Evolutionary conservation across 257 asterid species (phyloP), one percentile per base, ranked within the genome.

Genomic region (Phtheirospermum japonicum): DNA sequence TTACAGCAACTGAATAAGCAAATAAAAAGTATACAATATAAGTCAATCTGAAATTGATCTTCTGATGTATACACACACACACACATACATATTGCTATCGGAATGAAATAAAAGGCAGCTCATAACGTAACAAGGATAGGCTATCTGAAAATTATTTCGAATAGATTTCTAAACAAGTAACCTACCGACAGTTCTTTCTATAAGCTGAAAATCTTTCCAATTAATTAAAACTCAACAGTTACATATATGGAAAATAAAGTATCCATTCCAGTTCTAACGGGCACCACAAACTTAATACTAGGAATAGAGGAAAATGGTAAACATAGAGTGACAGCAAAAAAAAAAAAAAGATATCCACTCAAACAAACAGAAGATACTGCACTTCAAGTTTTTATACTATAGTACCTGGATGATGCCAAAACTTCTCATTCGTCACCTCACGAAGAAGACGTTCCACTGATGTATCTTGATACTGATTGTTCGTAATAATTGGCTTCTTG

Each of bases 391-490:
- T 23, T 57, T 65, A 63, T 42, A 32, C 46, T 37, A 48, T 7
- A 26, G 49, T 89, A 89, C 99, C 97, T 87, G 99, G 95, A 75
- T 81, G 87, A 63, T 80, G 89, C 99, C 99, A 93, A 73, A 93
- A 85, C 68, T 82, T 89, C 67, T 89, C 96, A 74, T 80, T 89
- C 56, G 99, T 93, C 80, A 93, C 99, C 83, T 93, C 99, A 4
- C 97, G 96, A 63, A 85, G 63, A 65, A 93, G 94, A 30, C 99
- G 97, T 71, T 93, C 99, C 65, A 93, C 94, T 14, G 97, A 89
- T 63, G 99, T 75, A 72, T 93, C 97, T 65, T 85, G 96, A 71
- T 86, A 85, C 63, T 43, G 81, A 69, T 80, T 79, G 74, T 76
- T 82, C 55, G 72, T 57, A 13, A 65, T 18, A 65, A 11, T 67